A percentile compares a stretch with the other conserved stretches of the same genome.
phyloP scores from a whole-genome alignment of 2,329 filamentous ascomycete species.

The Trichoderma brevicompactum region DNA sequence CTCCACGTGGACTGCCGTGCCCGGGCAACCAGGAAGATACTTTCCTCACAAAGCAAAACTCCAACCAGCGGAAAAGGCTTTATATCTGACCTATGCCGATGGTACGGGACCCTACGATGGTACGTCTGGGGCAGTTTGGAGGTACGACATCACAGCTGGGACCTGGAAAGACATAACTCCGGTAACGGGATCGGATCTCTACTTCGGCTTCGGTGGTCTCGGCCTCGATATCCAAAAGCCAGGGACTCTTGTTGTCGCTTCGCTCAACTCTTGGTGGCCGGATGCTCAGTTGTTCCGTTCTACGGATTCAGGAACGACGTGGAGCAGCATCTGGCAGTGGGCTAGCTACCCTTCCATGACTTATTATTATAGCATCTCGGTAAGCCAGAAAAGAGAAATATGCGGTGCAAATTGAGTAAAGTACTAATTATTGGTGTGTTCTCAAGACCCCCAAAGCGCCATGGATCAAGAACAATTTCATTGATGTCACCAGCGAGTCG shows the following conservation, averaged over 20 bases:
- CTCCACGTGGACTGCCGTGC: slow-evolving; percentile 17
- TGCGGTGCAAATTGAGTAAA: neutral
- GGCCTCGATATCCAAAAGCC: slow-evolving; percentile 13
- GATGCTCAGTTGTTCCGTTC: slow-evolving; percentile 20
- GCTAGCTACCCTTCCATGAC: slow-evolving; percentile 21
- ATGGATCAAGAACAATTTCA: slow-evolving; percentile 25
- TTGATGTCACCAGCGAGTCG: slow-evolving; percentile 14
- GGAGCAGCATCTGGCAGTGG: slow-evolving; percentile 16
- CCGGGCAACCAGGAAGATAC: slow-evolving; percentile 18
- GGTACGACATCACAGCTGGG: slow-evolving; percentile 9
- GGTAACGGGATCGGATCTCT: slow-evolving; percentile 11
- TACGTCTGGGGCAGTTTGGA: slow-evolving; percentile 11
- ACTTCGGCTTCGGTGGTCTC: slow-evolving; percentile 21
- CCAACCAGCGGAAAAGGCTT: slow-evolving; percentile 11
- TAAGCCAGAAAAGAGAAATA: neutral
- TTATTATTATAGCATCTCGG: slow-evolving; percentile 22
- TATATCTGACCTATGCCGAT: slow-evolving; percentile 20
- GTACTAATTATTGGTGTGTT: neutral
- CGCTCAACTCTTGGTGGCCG: slow-evolving; percentile 23
- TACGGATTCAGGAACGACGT: slow-evolving; percentile 13
- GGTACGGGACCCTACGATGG: slow-evolving; percentile 22
- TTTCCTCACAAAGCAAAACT: slow-evolving; percentile 25
- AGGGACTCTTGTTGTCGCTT: slow-evolving; percentile 14
- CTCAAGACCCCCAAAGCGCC: slow-evolving; percentile 7
- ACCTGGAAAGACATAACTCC: slow-evolving; percentile 24